Evolutionary conservation across 2,329 filamentous ascomycete genomes (phyloP), one percentile per base, ranked within the genome.

Genomic region (Aspergillus ustus): DNA sequence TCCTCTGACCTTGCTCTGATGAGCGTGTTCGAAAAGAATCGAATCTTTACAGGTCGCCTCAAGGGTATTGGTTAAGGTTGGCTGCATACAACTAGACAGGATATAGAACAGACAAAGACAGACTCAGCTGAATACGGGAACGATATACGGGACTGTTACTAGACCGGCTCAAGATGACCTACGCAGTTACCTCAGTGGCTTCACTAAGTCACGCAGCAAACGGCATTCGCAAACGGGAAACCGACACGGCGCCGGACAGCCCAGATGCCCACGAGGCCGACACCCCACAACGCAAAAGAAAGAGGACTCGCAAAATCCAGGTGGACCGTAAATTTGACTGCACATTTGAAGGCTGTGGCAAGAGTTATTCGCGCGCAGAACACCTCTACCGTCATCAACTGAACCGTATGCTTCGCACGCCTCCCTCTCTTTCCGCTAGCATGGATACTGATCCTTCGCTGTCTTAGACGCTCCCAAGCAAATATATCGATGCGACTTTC

Each of bases 341-440:
- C 74, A 89, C 90, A 5, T 87, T 92, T 62, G 89, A 91, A 66
- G 92, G 90, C 44, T 99, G 95, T 72, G 93, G 92, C 45, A 99
- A 97, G 83, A 96, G 90, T 74, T 99, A 99, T 76, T 97, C 94
- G 28, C 87, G 95, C 74, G 94, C 95, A 8, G 95, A 98, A 79
- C 95, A 99, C 81, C 82, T 99, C 81, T 97, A 97, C 80, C 88
- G 95, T 50, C 94, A 98, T 78, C 93, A 98, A 79, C 81, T 98
- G 68, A 99, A 99, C 75, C 95, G 91, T 93, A 83, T 77, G 88
- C 64, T 17, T 46, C 43, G 2, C 29, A 20, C 17, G 25, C 40
- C 51, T 44, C 13, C 37, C 28, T n/a, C 37, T 52, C 48, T 40
- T 20, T 17, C 22, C 46, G 28, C 59, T 52, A 48, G 53, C 58